Evolutionary conservation across 2,329 filamentous ascomycete species (phyloP).

Genomic region (Rutstroemia sp.): DNA sequence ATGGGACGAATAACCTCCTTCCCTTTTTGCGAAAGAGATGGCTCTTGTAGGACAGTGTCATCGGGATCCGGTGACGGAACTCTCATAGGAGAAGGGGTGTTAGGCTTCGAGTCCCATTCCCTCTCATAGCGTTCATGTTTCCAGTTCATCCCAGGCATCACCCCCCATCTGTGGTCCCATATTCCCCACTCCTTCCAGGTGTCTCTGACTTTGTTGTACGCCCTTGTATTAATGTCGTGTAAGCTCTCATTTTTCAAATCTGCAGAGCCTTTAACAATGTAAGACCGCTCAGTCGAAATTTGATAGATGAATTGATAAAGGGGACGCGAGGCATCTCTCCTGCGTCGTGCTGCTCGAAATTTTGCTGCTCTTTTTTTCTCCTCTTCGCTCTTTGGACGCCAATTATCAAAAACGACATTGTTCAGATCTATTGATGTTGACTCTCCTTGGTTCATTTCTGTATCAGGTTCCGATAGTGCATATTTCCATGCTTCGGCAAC

Average conservation of each 20-base stretch:
- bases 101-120: not conserved
- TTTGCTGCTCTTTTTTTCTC: slow-evolving; percentile 10
- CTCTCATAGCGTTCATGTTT: slow-evolving; percentile 26
- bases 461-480: slow-evolving; percentile 8
- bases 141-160: slow-evolving; percentile 29
- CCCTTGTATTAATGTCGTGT: slow-evolving; percentile 25
- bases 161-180: slow-evolving; percentile 27
- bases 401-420: slow-evolving; percentile 2
- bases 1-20: too few species aligned
- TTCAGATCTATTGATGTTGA: slow-evolving; percentile 4
- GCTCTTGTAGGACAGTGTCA: too few species aligned
- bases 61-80: too few species aligned
- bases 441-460: slow-evolving; percentile 8
- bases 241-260: slow-evolving; percentile 12
- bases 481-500: slow-evolving; percentile 1
- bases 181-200: slow-evolving; percentile 26
- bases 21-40: too few species aligned
- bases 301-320: slow-evolving; percentile 26
- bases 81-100: too few species aligned
- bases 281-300: slow-evolving; percentile 21
- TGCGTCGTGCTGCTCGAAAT: slow-evolving; percentile 12
- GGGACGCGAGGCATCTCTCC: slow-evolving; percentile 23
- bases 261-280: slow-evolving; percentile 24
- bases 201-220: slow-evolving; percentile 27
- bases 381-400: slow-evolving; percentile 9